Evolutionary conservation across 148 eudicot species (phyloP).

Genomic region (Chenopodium quinoa): DNA sequence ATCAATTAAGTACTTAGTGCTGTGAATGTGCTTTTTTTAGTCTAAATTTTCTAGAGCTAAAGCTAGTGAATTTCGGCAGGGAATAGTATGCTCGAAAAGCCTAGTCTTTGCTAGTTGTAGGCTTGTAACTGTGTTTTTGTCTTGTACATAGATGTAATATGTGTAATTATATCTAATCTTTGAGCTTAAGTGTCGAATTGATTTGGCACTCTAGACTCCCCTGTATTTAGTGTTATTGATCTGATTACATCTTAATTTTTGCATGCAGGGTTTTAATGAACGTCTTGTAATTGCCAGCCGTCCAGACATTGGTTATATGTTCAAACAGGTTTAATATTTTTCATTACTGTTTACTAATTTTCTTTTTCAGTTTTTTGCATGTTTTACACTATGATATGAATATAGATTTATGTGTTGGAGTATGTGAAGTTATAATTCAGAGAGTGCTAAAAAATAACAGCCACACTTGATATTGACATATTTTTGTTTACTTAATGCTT

Average conservation of each 20-base stretch:
- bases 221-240: neutral
- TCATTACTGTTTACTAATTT: neutral
- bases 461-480: neutral
- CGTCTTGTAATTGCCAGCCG: slow-evolving; percentile 90
- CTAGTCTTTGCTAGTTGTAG: neutral
- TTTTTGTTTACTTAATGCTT: neutral
- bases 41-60: neutral
- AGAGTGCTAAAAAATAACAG: neutral
- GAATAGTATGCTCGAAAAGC: neutral
- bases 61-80: neutral
- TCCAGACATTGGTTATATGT: slow-evolving; percentile 94
- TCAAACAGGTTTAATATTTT: slow-evolving; percentile 70
- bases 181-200: neutral
- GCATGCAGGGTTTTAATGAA: slow-evolving; percentile 84
- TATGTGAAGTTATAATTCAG: neutral
- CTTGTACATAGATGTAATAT: slow-evolving; percentile 1
- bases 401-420: neutral
- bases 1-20: neutral
- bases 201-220: neutral
- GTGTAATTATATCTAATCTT: neutral
- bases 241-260: slow-evolving; percentile 16
- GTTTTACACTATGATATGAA: too few species aligned
- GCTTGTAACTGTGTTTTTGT: neutral
- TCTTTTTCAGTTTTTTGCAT: neutral
- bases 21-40: neutral